Conservation (phyloP, 371 early-diverging fungal species). For the Actinomortierella ambigua region DNA sequence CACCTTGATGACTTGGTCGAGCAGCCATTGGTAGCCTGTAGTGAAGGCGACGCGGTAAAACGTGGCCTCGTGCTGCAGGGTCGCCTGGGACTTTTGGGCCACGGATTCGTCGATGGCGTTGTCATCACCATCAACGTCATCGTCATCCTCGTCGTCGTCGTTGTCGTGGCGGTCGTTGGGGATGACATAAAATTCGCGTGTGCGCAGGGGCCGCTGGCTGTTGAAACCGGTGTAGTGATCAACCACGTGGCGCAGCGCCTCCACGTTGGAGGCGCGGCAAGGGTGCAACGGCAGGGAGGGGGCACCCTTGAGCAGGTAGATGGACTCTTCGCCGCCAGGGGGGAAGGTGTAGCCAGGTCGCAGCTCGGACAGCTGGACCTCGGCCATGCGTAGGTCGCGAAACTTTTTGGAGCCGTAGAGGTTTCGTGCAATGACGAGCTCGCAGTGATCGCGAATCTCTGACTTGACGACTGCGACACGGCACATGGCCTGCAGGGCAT, state of each 20-base stretch:
- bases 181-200: conserved; percentile 36
- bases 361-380: conserved; percentile 37
- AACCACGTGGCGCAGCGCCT: conserved; percentile 47
- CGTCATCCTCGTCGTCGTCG: background rate
- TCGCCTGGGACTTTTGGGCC: conserved; percentile 1
- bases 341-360: conserved; percentile 37
- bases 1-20: conserved; percentile 44
- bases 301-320: conserved; percentile 42
- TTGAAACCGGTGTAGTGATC: conserved; percentile 45
- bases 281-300: conserved; percentile 43
- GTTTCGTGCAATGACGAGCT: conserved; percentile 42
- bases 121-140: no score
- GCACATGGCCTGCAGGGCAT: conserved; percentile 44
- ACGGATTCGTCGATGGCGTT: no score
- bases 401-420: conserved; percentile 44
- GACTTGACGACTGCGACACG: conserved; percentile 31
- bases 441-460: conserved; percentile 44
- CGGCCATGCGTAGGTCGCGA: conserved; percentile 40
- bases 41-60: conserved; percentile 36
- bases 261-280: conserved; percentile 44
- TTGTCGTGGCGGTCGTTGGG: conserved; percentile 13
- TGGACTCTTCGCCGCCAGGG: conserved; percentile 44
- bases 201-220: conserved; percentile 31
- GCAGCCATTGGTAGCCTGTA: conserved; percentile 39
- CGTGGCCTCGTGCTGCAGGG: conserved; percentile 13